Conservation (phyloP, 495 filamentous ascomycete genomes). For the Penicillium odoratum region DNA sequence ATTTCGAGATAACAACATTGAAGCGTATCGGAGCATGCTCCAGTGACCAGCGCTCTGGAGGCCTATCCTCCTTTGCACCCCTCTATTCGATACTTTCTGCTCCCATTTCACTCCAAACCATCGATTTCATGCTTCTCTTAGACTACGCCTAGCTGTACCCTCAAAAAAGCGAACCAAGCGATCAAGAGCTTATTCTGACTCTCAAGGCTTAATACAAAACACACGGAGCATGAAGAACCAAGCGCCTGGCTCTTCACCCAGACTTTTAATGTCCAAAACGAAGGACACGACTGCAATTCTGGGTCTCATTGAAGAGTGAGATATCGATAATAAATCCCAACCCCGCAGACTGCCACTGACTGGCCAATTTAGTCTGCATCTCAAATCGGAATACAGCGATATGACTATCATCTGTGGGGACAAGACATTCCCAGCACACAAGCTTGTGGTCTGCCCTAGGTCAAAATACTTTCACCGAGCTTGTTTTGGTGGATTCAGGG, state of each 20-base stretch:
- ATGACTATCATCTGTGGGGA: not conserved
- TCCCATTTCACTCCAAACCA: too few relatives aligned
- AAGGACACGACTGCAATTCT: not conserved
- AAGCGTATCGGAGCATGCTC: too few relatives aligned
- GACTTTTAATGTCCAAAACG: too few relatives aligned
- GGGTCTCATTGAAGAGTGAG: not conserved
- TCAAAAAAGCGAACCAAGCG: too few relatives aligned
- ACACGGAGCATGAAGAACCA: not conserved
- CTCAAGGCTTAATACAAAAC: too few relatives aligned
- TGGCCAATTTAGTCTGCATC: not conserved
- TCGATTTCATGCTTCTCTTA: too few relatives aligned
- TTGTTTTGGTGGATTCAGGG: not conserved
- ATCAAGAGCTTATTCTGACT: too few relatives aligned
- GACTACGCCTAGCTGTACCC: too few relatives aligned
- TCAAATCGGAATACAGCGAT: not conserved
- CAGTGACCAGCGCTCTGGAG: too few relatives aligned
- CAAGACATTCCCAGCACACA: not conserved
- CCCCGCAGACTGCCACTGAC: not conserved
- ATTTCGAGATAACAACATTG: too few relatives aligned
- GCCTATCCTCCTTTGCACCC: too few relatives aligned
- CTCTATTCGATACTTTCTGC: too few relatives aligned
- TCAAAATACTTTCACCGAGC: not conserved
- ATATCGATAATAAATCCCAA: not conserved
- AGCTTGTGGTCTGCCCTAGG: not conserved
- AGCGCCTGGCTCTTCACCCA: not conserved